These are phyloP conservation scores for Fusarium sp. DNA, from an alignment of 2,329 filamentous ascomycete species.

Conservation along the genomic window DNA sequence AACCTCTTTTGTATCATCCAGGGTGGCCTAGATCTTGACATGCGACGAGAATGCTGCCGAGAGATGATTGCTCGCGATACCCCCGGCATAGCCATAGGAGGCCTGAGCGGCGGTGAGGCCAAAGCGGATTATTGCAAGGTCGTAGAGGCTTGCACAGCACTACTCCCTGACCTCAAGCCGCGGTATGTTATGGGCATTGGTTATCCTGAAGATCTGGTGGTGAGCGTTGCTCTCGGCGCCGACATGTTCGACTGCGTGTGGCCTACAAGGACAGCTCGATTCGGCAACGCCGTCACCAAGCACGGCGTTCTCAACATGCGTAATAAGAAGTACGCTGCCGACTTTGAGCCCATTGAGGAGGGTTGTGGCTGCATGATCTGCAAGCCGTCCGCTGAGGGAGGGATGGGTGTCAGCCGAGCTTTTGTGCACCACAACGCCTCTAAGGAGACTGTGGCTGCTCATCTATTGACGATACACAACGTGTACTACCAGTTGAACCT, in stretches of 20 bases:
- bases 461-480: conserved; percentile 89
- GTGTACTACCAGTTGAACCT: conserved; percentile 89
- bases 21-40: conserved; percentile 86
- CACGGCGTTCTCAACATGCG: conserved; percentile 84
- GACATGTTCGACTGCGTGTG: conserved; percentile 99
- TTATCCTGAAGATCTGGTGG: conserved; percentile 94
- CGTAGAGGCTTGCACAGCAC: conserved; percentile 81
- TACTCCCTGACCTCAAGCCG: conserved; percentile 91
- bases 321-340: conserved; percentile 74
- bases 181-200: conserved; percentile 99
- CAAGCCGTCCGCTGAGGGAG: conserved; percentile 68
- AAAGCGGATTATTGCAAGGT: conserved; percentile 93
- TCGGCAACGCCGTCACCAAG: conserved; percentile 90
- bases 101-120: conserved; percentile 91
- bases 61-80: conserved; percentile 92
- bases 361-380: conserved; percentile 85
- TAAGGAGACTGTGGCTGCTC: conserved; percentile 93
- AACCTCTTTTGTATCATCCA: conserved; percentile 99
- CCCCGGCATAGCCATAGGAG: conserved; percentile 95
- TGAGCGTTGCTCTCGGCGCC: conserved; percentile 90
- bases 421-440: conserved; percentile 90
- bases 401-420: conserved; percentile 82
- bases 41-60: conserved; percentile 81
- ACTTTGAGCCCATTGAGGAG: conserved; percentile 84
- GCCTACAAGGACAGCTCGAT: conserved; percentile 94